Conservation (phyloP, 2,329 filamentous ascomycete genomes). For the Ophiostoma pallidulum region DNA sequence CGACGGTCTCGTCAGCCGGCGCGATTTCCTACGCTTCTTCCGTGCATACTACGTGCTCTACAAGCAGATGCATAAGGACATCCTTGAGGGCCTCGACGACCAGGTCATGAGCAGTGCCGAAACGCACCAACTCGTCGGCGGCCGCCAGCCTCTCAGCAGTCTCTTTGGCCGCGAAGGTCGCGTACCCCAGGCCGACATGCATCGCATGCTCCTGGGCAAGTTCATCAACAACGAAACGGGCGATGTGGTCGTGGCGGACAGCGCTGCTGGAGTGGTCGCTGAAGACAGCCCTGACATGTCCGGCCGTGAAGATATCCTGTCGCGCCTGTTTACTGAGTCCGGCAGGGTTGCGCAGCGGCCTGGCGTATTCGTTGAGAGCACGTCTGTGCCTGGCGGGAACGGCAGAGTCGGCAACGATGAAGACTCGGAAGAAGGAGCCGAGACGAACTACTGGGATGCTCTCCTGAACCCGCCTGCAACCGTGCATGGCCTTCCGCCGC, state of each 20-base stretch:
- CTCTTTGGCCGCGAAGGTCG: slow-evolving; percentile 63
- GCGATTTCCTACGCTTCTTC: slow-evolving; percentile 86
- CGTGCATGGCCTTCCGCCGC: slow-evolving; percentile 32
- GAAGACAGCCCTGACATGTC: slow-evolving; percentile 46
- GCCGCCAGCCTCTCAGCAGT: slow-evolving; percentile 66
- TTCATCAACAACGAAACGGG: slow-evolving; percentile 47
- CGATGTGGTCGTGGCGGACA: slow-evolving; percentile 54
- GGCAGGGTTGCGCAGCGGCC: too few species aligned
- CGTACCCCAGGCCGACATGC: slow-evolving; percentile 53
- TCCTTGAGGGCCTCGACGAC: slow-evolving; percentile 67
- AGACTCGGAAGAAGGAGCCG: slow-evolving; percentile 19
- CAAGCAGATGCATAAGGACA: slow-evolving; percentile 80
- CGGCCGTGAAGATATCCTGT: slow-evolving; percentile 15
- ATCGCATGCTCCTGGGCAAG: slow-evolving; percentile 58
- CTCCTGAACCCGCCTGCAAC: slow-evolving; percentile 37
- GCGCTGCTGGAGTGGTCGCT: slow-evolving; percentile 45
- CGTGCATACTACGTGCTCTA: slow-evolving; percentile 85
- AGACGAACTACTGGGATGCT: slow-evolving; percentile 33
- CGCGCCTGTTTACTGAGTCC: slow-evolving; percentile 32
- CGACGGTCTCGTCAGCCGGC: slow-evolving; percentile 75
- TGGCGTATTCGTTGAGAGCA: too few species aligned
- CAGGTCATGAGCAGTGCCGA: slow-evolving; percentile 67
- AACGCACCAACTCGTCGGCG: slow-evolving; percentile 64
- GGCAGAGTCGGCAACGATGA: slow-evolving; percentile 15
- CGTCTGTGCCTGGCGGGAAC: too few species aligned